Evolutionary conservation across 306 rosid species (phyloP).

Genomic region (Boehmeria nivea): DNA sequence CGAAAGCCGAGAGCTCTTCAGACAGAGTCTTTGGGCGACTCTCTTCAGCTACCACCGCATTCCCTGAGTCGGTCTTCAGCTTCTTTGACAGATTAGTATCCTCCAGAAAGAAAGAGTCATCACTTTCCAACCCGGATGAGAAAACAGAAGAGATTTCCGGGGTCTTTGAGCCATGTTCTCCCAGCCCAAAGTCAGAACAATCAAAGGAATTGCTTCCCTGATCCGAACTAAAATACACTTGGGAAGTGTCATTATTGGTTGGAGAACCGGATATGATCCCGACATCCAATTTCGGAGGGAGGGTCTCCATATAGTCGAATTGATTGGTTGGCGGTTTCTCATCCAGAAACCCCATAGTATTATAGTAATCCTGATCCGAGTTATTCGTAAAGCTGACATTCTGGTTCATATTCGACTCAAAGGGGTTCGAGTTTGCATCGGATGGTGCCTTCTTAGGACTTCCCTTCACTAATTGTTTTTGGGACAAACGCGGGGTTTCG

Average conservation of each 20-base stretch:
- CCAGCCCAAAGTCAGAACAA: slow-evolving; percentile 66
- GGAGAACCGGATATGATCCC: slow-evolving; percentile 25
- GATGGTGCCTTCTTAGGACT: slow-evolving; percentile 31
- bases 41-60: slow-evolving; percentile 19
- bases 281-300: slow-evolving; percentile 30
- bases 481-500: slow-evolving; percentile 38
- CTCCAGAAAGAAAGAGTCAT: slow-evolving; percentile 45
- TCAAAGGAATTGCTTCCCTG: slow-evolving; percentile 78
- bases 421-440: slow-evolving; percentile 31
- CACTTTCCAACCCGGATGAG: slow-evolving; percentile 42
- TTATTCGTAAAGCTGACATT: slow-evolving; percentile 28
- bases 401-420: slow-evolving; percentile 36
- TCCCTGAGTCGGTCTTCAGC: slow-evolving; percentile 34
- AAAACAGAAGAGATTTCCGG: slow-evolving; percentile 82
- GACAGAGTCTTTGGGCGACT: slow-evolving; percentile 46
- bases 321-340: slow-evolving; percentile 59
- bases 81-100: slow-evolving; percentile 40
- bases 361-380: slow-evolving; percentile 38
- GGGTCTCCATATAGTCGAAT: slow-evolving; percentile 32
- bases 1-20: slow-evolving; percentile 71
- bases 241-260: slow-evolving; percentile 31
- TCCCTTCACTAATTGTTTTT: slow-evolving; percentile 41
- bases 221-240: slow-evolving; percentile 55
- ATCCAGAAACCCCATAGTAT: slow-evolving; percentile 50
- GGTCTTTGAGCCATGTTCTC: slow-evolving; percentile 63